These are phyloP conservation scores for Fusarium lateritium DNA, from an alignment of 2,329 filamentous ascomycete genomes.

Conservation along the genomic window DNA sequence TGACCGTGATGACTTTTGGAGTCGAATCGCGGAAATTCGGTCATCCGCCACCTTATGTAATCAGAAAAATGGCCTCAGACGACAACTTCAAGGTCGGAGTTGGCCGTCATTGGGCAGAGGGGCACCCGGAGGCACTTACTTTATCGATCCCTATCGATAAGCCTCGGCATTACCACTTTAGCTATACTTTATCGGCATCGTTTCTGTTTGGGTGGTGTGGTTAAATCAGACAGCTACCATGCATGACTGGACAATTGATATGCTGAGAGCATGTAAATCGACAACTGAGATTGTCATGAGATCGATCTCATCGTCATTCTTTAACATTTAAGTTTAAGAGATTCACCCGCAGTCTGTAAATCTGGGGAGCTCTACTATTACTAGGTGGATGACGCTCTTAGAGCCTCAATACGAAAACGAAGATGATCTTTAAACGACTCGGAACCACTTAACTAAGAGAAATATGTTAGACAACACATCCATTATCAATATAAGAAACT, in stretches of 20 bases:
- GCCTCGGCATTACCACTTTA: not conserved
- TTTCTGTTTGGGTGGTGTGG: too few species aligned
- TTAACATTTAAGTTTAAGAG: not conserved
- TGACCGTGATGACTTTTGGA: slow-evolving; percentile 45
- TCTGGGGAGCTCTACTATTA: not conserved
- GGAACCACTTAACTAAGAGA: not conserved
- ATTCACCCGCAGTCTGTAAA: not conserved
- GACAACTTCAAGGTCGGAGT: slow-evolving; percentile 14
- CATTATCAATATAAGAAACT: not conserved
- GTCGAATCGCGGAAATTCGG: slow-evolving; percentile 47
- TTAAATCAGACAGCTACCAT: not conserved
- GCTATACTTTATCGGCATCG: too few species aligned
- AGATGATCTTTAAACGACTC: not conserved
- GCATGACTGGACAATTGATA: not conserved
- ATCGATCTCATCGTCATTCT: not conserved
- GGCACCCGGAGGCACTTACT: not conserved
- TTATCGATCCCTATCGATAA: slow-evolving; percentile 49
- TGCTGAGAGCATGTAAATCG: not conserved
- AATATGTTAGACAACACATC: not conserved
- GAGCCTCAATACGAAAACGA: slow-evolving; percentile 16
- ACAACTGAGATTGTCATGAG: not conserved
- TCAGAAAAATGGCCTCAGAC: slow-evolving; percentile 26
- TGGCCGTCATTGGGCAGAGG: slow-evolving; percentile 38
- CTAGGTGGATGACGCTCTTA: not conserved
- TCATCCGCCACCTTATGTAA: slow-evolving; percentile 50